A percentile compares a stretch with the other conserved stretches of the same genome.
These are phyloP conservation scores for Aspergillus proliferans DNA, from an alignment of 2,329 filamentous ascomycete species.

Conservation along the genomic window DNA sequence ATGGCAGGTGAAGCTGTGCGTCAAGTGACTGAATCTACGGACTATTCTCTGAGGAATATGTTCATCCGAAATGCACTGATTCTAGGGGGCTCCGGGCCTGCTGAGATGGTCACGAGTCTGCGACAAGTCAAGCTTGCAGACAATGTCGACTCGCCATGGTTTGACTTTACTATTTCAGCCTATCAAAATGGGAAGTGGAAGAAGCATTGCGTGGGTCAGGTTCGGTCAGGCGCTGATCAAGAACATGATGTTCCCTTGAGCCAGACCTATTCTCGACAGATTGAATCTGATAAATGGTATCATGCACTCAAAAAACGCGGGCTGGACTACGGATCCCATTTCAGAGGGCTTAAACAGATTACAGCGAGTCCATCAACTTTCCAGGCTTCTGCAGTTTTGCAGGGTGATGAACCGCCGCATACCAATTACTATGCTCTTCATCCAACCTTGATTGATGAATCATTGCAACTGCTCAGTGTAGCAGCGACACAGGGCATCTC, in stretches of 20 bases:
- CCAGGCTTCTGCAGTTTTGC: slow-evolving; percentile 2
- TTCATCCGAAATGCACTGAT: slow-evolving; percentile 8
- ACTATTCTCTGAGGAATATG: slow-evolving; percentile 10
- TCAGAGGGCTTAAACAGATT: background rate
- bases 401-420: background rate
- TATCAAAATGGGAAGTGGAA: background rate
- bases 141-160: background rate
- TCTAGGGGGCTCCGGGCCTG: slow-evolving; percentile 1
- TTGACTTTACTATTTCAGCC: background rate
- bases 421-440: slow-evolving; percentile 14
- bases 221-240: background rate
- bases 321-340: background rate
- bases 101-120: background rate
- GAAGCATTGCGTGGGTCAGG: background rate
- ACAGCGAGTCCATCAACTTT: background rate
- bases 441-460: slow-evolving; percentile 15
- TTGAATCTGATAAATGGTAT: background rate
- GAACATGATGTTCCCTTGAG: background rate
- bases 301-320: background rate
- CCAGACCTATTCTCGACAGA: background rate
- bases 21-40: slow-evolving; percentile 6
- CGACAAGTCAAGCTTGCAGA: background rate
- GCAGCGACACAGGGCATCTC: slow-evolving; percentile 15
- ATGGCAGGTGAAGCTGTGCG: slow-evolving; percentile 19
- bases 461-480: slow-evolving; percentile 15